A percentile compares a stretch with the other conserved stretches of the same genome.
Evolutionary conservation across 2,329 filamentous ascomycete species (phyloP).

Genomic region (Colletotrichum plurivorum): DNA sequence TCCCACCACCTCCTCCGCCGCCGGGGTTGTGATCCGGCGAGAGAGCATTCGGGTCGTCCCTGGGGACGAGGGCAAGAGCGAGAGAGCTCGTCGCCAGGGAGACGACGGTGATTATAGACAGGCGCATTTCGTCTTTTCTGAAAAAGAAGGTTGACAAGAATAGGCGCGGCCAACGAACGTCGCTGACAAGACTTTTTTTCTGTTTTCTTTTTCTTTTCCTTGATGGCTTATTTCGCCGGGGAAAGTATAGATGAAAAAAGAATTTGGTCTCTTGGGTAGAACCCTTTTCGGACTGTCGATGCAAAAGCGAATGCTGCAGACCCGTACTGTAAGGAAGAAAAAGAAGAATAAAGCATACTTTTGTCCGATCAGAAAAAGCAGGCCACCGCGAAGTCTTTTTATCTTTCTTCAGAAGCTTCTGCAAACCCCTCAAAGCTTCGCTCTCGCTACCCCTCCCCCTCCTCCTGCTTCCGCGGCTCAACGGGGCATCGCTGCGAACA

Average conservation of each 20-base stretch:
- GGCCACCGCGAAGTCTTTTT: constrained; percentile 5
- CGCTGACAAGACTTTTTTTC: not conserved
- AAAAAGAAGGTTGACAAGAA: not conserved
- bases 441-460: not conserved
- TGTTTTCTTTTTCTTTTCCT: too few relatives aligned
- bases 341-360: not conserved
- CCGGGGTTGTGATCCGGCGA: not conserved
- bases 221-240: not conserved
- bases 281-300: not conserved
- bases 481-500: constrained; percentile 12
- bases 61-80: constrained; percentile 22
- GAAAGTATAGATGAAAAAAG: not conserved
- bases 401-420: constrained; percentile 25
- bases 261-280: constrained; percentile 5
- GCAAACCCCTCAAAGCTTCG: constrained; percentile 23
- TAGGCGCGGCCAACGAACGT: not conserved
- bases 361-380: not conserved
- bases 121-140: constrained; percentile 23
- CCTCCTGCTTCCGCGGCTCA: too few relatives aligned
- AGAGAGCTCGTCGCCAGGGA: constrained; percentile 34
- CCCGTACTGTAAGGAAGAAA: not conserved
- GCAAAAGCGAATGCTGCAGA: constrained; percentile 16
- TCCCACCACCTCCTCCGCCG: not conserved
- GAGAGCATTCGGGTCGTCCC: not conserved
- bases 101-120: constrained; percentile 29